Conservation (phyloP, 371 early-diverging fungal genomes). For the Syncephalastrum monosporum region DNA sequence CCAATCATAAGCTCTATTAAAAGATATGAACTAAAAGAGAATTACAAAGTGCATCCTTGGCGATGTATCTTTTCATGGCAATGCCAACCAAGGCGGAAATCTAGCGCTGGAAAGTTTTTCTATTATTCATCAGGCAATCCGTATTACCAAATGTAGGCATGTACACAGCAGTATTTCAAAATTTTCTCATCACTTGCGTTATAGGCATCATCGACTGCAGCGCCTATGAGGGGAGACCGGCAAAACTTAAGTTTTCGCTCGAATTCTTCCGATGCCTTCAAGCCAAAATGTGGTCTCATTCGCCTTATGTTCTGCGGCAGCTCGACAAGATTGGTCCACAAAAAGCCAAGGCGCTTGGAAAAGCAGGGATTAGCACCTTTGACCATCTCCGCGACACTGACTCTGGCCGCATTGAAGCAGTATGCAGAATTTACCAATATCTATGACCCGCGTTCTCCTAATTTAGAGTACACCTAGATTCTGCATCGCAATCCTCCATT, state of each 20-base stretch:
- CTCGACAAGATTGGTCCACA: slow-evolving; percentile 42
- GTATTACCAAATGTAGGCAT: slow-evolving; percentile 38
- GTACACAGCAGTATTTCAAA: not conserved
- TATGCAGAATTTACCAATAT: slow-evolving; percentile 10
- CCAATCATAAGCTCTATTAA: not conserved
- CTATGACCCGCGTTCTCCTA: not conserved
- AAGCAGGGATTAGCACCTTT: slow-evolving; percentile 35
- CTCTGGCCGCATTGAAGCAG: slow-evolving; percentile 43
- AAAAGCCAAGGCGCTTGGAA: slow-evolving; percentile 24
- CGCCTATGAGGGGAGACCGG: slow-evolving; percentile 21
- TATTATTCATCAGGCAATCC: slow-evolving; percentile 30
- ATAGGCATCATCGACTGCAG: slow-evolving; percentile 45
- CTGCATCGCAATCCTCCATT: slow-evolving; percentile 52
- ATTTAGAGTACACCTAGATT: slow-evolving; percentile 21
- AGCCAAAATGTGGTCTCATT: slow-evolving; percentile 42
- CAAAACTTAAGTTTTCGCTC: slow-evolving; percentile 28
- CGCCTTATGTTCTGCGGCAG: slow-evolving; percentile 37
- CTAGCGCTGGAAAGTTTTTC: slow-evolving; percentile 24
- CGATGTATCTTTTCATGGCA: slow-evolving; percentile 30
- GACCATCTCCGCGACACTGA: slow-evolving; percentile 34
- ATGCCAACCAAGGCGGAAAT: slow-evolving; percentile 12
- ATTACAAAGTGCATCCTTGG: slow-evolving; percentile 37
- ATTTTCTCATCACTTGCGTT: not conserved
- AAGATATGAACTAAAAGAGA: not conserved
- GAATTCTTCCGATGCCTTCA: slow-evolving; percentile 39